phyloP scores from a whole-genome alignment of 805 yeast genomes.

The Yamadazyma takamatsuzukensis region DNA sequence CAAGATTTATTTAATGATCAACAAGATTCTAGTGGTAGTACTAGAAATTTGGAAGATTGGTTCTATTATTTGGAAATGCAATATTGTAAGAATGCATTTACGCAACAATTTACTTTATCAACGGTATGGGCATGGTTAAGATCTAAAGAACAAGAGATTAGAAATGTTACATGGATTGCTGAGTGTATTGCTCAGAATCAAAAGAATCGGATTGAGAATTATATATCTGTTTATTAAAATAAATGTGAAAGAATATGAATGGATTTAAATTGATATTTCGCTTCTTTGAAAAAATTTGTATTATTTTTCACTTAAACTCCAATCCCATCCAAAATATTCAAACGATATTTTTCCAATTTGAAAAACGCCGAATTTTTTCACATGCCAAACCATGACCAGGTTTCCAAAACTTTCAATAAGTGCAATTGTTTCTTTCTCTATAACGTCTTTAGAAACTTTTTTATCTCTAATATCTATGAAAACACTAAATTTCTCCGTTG shows the following conservation, averaged over 20 bases:
- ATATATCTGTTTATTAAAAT: slow-evolving; percentile 73
- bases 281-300: too few relatives aligned
- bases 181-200: slow-evolving; percentile 99
- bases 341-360: too few relatives aligned
- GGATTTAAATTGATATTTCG: too few relatives aligned
- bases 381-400: too few relatives aligned
- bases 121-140: slow-evolving; percentile 97
- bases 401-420: too few relatives aligned
- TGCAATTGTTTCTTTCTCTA: too few relatives aligned
- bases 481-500: too few relatives aligned
- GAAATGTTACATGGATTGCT: slow-evolving; percentile 99
- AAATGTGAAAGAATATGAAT: neutral
- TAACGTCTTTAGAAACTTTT: too few relatives aligned
- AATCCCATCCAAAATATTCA: too few relatives aligned
- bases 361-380: too few relatives aligned
- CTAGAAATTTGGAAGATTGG: slow-evolving; percentile 86
- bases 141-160: slow-evolving; percentile 92
- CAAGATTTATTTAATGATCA: slow-evolving; percentile 48
- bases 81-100: slow-evolving; percentile 85
- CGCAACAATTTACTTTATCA: slow-evolving; percentile 90
- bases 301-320: too few relatives aligned
- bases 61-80: slow-evolving; percentile 92
- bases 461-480: too few relatives aligned
- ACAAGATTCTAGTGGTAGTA: slow-evolving; percentile 26
- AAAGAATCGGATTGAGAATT: slow-evolving; percentile 87